Percentiles rank a stretch among this genome's conserved stretches.
These are phyloP conservation scores for Massarina eburnea DNA, from an alignment of 2,329 filamentous ascomycete genomes.

Conservation along the genomic window DNA sequence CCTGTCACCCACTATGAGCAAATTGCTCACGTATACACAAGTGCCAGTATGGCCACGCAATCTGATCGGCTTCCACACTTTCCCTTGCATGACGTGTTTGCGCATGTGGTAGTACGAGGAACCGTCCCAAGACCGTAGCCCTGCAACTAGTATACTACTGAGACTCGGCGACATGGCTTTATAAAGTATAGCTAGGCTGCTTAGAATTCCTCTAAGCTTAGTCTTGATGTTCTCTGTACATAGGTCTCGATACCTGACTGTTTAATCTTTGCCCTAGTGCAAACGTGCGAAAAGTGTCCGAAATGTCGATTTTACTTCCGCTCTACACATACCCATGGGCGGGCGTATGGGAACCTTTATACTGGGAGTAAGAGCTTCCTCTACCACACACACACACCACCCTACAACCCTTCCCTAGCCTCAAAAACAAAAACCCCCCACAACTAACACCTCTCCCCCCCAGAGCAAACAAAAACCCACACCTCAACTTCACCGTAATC, in stretches of 20 bases:
- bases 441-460: neutral
- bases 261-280: neutral
- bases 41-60: neutral
- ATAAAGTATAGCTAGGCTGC: neutral
- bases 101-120: neutral
- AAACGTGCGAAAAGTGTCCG: neutral
- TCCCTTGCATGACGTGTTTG: constrained; percentile 1
- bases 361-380: constrained; percentile 41
- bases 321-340: constrained; percentile 53
- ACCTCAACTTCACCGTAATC: constrained; percentile 52
- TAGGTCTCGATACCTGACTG: no score
- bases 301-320: constrained; percentile 46
- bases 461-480: constrained; percentile 30
- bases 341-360: constrained; percentile 50
- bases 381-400: neutral
- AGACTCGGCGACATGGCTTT: neutral
- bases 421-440: neutral
- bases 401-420: neutral
- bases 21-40: constrained; percentile 1
- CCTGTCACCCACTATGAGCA: constrained; percentile 3
- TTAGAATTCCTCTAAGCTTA: no score
- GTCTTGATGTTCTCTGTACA: no score
- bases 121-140: neutral
- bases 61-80: neutral
- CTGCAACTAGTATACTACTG: constrained; percentile 9